Base-by-base conservation (phyloP, 2,329 filamentous ascomycete genomes). In the Colletotrichum lentis region DNA sequence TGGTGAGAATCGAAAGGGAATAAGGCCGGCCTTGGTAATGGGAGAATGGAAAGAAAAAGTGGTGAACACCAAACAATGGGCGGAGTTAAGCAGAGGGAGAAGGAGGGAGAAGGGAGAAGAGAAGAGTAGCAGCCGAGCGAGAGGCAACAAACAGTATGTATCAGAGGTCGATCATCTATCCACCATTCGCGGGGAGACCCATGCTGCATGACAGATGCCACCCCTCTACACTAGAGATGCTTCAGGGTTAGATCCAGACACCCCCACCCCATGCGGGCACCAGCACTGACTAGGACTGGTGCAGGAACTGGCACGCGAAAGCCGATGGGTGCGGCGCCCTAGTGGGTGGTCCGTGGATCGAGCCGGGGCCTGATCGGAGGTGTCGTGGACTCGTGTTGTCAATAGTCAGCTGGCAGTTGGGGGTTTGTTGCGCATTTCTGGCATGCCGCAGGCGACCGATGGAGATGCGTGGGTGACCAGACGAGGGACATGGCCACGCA, bases 141-240 rank as follows among this genome's bases (percentile, higher is more conserved):
- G 57, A 70, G 67, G 62, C 59, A 62, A 69, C 66, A 67, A 62
- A 69, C 66, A 67, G 69, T 69, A 69, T 70, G 69, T 70, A 69
- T 69, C 66, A 69, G 67, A 67, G 68, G 72, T 60, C 71, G 59
- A 69, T 69, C 67, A 60, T 67, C 57, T 56, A 62, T 62, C 57
- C 52, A 54, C 53, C 63, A 67, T 67, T 67, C 67, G 67, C 63
- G 67, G 67, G 67, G 67, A 67, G 67, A 69, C 67, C 67, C 67
- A 69, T 69, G 67, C 62, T 39, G 63, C 67, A 69, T 69, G 57
- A 67, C 63, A 69, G 67, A 69, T 67, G 53, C n/a, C 43, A 53
- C 56, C 56, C 57, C 47, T 27, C 49, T 16, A 1, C 27, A 6
- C 27, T 27, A 27, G 55, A 66, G 52, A 54, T 62, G 63, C 56